A percentile compares a stretch with the other conserved stretches of the same genome.
Evolutionary conservation across 2,329 filamentous ascomycete species (phyloP).

Genomic region (Diaporthe citriasiana): DNA sequence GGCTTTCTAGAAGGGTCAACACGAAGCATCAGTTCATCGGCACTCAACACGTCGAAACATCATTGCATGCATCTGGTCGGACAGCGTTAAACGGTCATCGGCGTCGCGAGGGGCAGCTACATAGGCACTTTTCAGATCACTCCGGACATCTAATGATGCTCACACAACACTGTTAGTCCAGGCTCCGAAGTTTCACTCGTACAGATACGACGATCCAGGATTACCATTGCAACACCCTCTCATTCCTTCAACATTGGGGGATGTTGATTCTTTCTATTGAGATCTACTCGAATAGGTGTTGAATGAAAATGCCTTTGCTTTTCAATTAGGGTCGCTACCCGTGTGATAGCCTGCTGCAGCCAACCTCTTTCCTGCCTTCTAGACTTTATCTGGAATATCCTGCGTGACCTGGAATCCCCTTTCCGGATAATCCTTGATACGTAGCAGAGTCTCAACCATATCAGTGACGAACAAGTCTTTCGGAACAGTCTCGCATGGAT

Average conservation of each 20-base stretch:
- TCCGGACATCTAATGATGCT: neutral
- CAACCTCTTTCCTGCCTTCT: slow-evolving; percentile 6
- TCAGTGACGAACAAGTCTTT: neutral
- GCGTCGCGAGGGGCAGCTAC: neutral
- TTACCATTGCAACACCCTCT: neutral
- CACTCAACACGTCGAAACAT: neutral
- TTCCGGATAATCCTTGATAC: neutral
- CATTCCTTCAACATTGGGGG: neutral
- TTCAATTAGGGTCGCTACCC: neutral
- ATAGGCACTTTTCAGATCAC: neutral
- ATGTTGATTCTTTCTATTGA: neutral
- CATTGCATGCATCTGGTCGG: too few relatives aligned
- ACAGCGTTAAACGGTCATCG: neutral
- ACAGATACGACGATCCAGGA: neutral
- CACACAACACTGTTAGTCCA: neutral
- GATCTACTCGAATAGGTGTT: neutral
- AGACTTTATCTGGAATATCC: slow-evolving; percentile 4
- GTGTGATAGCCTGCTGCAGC: neutral
- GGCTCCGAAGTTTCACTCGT: neutral
- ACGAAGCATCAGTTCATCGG: too few relatives aligned
- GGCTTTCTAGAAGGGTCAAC: neutral
- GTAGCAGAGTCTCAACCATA: slow-evolving; percentile 11
- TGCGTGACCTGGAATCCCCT: neutral
- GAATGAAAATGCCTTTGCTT: neutral
- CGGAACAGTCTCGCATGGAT: neutral